Evolutionary conservation across 2,329 filamentous ascomycete species (phyloP), one percentile per base, ranked within the genome.

Genomic region (Cladophialophora chaetospira): DNA sequence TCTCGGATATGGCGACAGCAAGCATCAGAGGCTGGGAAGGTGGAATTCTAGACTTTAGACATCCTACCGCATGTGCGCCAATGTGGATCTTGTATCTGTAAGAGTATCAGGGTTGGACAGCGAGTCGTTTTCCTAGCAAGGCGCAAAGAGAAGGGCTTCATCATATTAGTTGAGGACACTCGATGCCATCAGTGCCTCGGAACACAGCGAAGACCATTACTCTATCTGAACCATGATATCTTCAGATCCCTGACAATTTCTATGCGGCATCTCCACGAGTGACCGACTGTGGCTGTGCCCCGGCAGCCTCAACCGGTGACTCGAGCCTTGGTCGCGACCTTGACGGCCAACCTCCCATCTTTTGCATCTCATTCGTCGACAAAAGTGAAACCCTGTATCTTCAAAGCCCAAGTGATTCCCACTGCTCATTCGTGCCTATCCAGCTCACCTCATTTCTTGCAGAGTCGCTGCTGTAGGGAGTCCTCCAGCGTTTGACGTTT

Each of bases 111-210:
- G 21, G 31, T 38, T 49, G 46, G 19, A 38, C 46, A 49, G 46
- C 46, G 33, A 36, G 46, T 36, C 35, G 31, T 25, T 36, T 17
- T 40, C 46, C 36, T 49, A 49, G 46, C 46, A 33, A 33, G 46
- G 46, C 46, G 46, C 33, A 40, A n/a, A 21, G 36, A 21, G 5
- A 21, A 11, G 23, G 15, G 36, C 10, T 21, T 40, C 15, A 17
- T 19, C 36, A 40, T n/a, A n/a, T 11, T 40, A 19, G 15, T 40
- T 21, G 36, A 11, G 33, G 17, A 11, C 9, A 19, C 23, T 10
- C 15, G 15, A 10, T 40, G 36, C 36, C 23, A 40, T 40, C 36
- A 40, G 36, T 10, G 36, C 36, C 15, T 11, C 15, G 36, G 15
- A 19, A 10, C 15, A 40, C 17, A 5, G 36, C 9, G 36, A 40